These are phyloP conservation scores for Rhodotorula mucilaginosa DNA, from an alignment of 1,284 basidiomycete genomes.

Conservation along the genomic window DNA sequence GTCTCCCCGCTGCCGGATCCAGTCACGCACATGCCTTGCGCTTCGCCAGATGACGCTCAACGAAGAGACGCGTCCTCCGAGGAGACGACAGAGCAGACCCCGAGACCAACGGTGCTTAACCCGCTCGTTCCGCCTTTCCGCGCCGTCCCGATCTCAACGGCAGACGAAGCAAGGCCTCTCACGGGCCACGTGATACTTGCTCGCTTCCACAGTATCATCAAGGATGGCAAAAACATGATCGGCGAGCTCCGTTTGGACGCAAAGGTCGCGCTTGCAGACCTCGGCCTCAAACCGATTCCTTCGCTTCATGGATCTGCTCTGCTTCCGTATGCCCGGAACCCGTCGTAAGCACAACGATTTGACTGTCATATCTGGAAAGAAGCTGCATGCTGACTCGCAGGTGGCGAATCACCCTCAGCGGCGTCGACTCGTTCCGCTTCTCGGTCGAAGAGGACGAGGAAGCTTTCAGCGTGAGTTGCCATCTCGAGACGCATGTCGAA, in stretches of 20 bases:
- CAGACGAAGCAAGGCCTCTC: no score
- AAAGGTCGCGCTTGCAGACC: neutral
- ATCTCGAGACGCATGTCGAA: neutral
- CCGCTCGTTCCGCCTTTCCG: neutral
- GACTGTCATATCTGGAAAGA: accelerated
- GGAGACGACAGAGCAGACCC: no score
- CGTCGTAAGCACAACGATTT: neutral
- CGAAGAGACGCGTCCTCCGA: no score
- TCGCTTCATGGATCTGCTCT: neutral
- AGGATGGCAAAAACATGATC: neutral
- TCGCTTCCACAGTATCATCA: neutral
- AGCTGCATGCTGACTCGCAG: neutral
- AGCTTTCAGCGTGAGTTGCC: neutral
- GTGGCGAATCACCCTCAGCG: neutral
- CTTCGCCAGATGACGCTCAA: no score
- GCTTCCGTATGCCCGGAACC: neutral
- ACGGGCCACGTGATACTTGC: neutral
- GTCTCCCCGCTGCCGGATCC: no score
- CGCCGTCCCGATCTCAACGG: neutral
- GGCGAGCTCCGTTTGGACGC: neutral
- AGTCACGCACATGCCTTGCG: no score
- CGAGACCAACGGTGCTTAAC: neutral
- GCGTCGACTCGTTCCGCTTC: neutral
- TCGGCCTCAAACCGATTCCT: neutral
- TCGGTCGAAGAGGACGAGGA: neutral